Conservation (phyloP, 2,329 filamentous ascomycete genomes). For the Lachnellula subtilissima region DNA sequence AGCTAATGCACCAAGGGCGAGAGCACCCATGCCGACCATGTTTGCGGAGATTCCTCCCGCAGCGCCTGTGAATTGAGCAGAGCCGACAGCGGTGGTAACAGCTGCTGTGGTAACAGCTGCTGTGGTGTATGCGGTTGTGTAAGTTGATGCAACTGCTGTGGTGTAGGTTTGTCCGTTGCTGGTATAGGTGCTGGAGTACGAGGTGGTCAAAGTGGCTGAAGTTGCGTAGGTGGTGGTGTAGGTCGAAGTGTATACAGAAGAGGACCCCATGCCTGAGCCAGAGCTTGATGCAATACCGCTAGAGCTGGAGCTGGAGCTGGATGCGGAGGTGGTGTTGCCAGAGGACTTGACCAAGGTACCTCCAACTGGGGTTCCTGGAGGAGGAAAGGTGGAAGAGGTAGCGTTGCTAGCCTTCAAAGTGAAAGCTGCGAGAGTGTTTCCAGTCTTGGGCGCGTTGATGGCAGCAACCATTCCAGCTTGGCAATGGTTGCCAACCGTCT, state of each 20-base stretch:
- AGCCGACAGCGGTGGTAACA: not conserved
- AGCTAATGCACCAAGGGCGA: not conserved
- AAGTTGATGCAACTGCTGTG: conserved; percentile 11
- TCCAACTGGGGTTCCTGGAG: conserved; percentile 29
- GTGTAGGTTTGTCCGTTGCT: conserved; percentile 1
- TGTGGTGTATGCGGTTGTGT: conserved; percentile 12
- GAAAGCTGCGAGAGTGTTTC: conserved; percentile 39
- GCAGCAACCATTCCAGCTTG: conserved; percentile 45
- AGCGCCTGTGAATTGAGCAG: not conserved
- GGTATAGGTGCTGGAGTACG: not conserved
- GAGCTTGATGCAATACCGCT: not conserved
- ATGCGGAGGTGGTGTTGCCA: conserved; percentile 1
- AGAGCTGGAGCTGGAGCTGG: not conserved
- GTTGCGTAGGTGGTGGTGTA: conserved; percentile 1
- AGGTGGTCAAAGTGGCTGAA: not conserved
- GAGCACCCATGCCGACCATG: not conserved
- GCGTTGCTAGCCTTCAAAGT: conserved; percentile 32
- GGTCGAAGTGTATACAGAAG: not conserved
- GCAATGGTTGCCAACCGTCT: conserved; percentile 38
- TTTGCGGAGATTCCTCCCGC: not conserved
- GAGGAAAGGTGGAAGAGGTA: conserved; percentile 32
- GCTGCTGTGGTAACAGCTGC: conserved; percentile 7
- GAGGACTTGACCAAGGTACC: conserved; percentile 29
- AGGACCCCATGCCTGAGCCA: not conserved
- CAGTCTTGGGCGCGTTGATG: conserved; percentile 38